These are phyloP conservation scores for Vaccinium darrowii DNA, from an alignment of 148 eudicot species.

Conservation along the genomic window DNA sequence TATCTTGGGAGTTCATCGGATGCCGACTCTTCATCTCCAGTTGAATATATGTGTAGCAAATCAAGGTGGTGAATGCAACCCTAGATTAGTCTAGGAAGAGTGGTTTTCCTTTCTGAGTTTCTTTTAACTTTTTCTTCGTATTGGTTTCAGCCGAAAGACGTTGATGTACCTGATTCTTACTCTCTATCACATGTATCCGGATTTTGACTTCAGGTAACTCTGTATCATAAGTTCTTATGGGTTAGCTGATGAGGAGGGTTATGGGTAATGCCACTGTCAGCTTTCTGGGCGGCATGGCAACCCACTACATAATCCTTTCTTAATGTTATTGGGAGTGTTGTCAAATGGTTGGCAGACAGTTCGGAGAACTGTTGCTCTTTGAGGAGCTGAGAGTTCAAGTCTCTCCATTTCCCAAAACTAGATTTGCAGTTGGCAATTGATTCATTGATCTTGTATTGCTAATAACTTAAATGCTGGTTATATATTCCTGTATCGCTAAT, in stretches of 20 bases:
- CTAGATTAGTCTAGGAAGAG: constrained; percentile 6
- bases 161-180: constrained; percentile 86
- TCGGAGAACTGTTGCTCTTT: constrained; percentile 85
- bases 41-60: constrained; percentile 64
- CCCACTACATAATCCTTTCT: constrained; percentile 78
- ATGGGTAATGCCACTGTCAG: constrained; percentile 99
- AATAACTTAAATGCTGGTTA: not conserved
- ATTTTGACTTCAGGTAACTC: constrained; percentile 94
- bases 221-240: constrained; percentile 26
- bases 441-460: constrained; percentile 7
- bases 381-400: constrained; percentile 99
- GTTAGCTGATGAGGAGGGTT: constrained; percentile 53
- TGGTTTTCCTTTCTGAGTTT: constrained; percentile 13
- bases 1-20: constrained; percentile 82
- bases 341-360: constrained; percentile 99
- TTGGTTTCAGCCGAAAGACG: constrained; percentile 74
- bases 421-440: constrained; percentile 14
- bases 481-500: not conserved
- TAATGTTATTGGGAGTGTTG: constrained; percentile 87
- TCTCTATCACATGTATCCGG: constrained; percentile 89
- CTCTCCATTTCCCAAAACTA: constrained; percentile 98
- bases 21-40: constrained; percentile 71
- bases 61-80: constrained; percentile 57
- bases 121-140: constrained; percentile 19
- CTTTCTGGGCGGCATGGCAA: constrained; percentile 95